These are phyloP conservation scores for Sporothrix phasma DNA, from an alignment of 2,329 filamentous ascomycete species.

Conservation along the genomic window DNA sequence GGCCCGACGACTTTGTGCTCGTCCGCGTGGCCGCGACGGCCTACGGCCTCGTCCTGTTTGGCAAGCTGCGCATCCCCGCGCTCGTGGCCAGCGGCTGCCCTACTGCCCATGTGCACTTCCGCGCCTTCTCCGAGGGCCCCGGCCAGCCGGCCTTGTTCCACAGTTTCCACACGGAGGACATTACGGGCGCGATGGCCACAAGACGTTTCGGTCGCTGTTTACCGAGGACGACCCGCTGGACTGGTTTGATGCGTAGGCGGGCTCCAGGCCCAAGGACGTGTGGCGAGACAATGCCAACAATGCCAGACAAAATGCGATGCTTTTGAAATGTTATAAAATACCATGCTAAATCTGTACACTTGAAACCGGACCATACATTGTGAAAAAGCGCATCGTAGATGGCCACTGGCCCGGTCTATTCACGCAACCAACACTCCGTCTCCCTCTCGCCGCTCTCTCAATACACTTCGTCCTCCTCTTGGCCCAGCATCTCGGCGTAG, in stretches of 20 bases:
- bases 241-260: slow-evolving; percentile 42
- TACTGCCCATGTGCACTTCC: slow-evolving; percentile 38
- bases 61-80: slow-evolving; percentile 38
- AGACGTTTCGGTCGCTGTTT: slow-evolving; percentile 37
- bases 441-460: neutral
- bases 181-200: slow-evolving; percentile 30
- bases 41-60: slow-evolving; percentile 40
- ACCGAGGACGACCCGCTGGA: slow-evolving; percentile 36
- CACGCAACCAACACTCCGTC: neutral
- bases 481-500: slow-evolving; percentile 74
- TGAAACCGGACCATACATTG: neutral
- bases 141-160: slow-evolving; percentile 35
- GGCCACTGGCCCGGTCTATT: neutral
- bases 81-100: slow-evolving; percentile 24
- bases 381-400: no score
- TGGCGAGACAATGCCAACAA: neutral
- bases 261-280: neutral
- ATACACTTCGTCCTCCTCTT: slow-evolving; percentile 49
- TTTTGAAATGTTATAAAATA: neutral
- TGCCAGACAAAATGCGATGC: neutral
- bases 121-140: slow-evolving; percentile 35
- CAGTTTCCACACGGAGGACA: slow-evolving; percentile 39
- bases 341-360: neutral
- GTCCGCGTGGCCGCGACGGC: slow-evolving; percentile 38
- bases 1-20: slow-evolving; percentile 31